A percentile compares a stretch with the other conserved stretches of the same genome.
Evolutionary conservation across 192 early-diverging fungal genomes (phyloP).

Genomic region (Backusella psychrophila): DNA sequence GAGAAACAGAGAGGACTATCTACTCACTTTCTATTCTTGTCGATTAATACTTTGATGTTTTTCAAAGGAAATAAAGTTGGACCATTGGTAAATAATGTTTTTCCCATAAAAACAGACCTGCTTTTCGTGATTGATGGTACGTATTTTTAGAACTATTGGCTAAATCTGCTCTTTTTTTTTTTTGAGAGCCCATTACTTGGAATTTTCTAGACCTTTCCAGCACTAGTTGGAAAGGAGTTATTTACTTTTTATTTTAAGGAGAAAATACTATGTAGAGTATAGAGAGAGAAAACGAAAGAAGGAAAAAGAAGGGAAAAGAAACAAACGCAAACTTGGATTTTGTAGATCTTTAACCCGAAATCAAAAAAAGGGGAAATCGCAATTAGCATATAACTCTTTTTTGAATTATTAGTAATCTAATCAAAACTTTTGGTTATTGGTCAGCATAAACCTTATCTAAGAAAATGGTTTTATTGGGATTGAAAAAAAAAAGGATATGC

Average conservation of each 20-base stretch:
- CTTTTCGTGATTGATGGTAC: too few species aligned
- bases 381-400: neutral
- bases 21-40: too few species aligned
- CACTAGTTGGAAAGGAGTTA: neutral
- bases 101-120: too few species aligned
- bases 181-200: neutral
- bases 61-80: too few species aligned
- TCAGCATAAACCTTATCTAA: neutral
- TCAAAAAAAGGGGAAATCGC: neutral
- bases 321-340: neutral
- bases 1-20: too few species aligned
- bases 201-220: conserved; percentile 2
- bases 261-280: neutral
- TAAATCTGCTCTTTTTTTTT: neutral
- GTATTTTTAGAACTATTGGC: too few species aligned
- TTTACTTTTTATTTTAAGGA: neutral
- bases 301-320: neutral
- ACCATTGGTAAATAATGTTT: too few species aligned
- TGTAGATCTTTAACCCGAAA: neutral
- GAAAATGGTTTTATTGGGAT: neutral
- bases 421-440: neutral
- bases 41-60: too few species aligned
- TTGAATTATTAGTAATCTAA: neutral
- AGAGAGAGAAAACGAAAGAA: neutral
- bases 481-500: neutral